Evolutionary conservation across 164 flowering plant genomes (phyloP).

Genomic region (Buxus sempervirens): DNA sequence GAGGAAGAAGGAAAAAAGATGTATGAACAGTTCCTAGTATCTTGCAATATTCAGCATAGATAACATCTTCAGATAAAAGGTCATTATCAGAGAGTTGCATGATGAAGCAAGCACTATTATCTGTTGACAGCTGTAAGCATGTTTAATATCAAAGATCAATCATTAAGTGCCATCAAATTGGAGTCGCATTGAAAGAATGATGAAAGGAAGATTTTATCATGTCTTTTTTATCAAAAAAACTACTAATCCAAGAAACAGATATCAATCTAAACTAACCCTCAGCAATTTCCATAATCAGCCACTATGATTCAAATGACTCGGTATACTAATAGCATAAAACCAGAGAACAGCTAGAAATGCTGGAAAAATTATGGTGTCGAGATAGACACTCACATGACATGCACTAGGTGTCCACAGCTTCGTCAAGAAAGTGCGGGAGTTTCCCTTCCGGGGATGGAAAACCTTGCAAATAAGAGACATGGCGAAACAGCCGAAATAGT

Average conservation of each 20-base stretch:
- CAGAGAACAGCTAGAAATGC: not conserved
- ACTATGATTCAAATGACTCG: slow-evolving; percentile 1
- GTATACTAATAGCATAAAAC: not conserved
- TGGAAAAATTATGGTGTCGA: not conserved
- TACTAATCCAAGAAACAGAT: not conserved
- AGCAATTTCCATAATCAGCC: not conserved
- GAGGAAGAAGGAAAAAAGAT: too few relatives aligned
- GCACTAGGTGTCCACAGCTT: not conserved
- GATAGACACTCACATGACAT: not conserved
- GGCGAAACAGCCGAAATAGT: slow-evolving; percentile 1
- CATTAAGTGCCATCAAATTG: not conserved
- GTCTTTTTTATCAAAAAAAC: too few relatives aligned
- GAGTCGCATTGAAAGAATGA: not conserved
- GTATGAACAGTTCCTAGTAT: too few relatives aligned
- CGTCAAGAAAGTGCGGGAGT: slow-evolving; percentile 22
- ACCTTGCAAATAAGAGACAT: slow-evolving; percentile 15
- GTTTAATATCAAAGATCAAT: too few relatives aligned
- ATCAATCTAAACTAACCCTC: not conserved
- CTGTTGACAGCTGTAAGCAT: too few relatives aligned
- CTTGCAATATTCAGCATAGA: too few relatives aligned
- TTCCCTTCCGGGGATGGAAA: slow-evolving; percentile 20
- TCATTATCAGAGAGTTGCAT: too few relatives aligned
- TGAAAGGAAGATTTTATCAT: not conserved
- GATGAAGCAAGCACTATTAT: too few relatives aligned
- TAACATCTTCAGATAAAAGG: too few relatives aligned